Percentiles rank a stretch among this genome's conserved stretches.
Conservation (phyloP, 202 grass and related monocot genomes). For the Dendrocalamus latiflorus region DNA sequence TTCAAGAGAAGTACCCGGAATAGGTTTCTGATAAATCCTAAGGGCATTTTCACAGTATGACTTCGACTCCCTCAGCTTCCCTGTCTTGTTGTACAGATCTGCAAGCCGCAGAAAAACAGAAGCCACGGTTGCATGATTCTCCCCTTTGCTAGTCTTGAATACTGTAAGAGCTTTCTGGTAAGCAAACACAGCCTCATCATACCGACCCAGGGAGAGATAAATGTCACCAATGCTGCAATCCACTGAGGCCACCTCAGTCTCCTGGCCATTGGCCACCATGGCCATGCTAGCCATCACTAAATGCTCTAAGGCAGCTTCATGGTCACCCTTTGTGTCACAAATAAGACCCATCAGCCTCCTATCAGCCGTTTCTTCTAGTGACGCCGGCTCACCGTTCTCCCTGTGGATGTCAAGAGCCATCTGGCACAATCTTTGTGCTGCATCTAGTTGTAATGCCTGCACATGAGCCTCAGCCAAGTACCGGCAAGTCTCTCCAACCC, state of each 20-base stretch:
- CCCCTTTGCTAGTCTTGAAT: conserved; percentile 93
- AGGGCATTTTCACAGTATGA: conserved; percentile 98
- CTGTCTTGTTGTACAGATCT: conserved; percentile 93
- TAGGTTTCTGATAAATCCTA: conserved; percentile 91
- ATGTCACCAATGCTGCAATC: conserved; percentile 99
- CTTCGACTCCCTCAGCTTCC: conserved; percentile 92
- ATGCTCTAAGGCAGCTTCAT: conserved; percentile 91
- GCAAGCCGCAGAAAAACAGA: conserved; percentile 94
- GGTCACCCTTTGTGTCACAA: conserved; percentile 85
- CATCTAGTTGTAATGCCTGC: conserved; percentile 84
- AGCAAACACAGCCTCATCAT: conserved; percentile 92
- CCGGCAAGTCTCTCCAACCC: conserved; percentile 89
- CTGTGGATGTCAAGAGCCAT: conserved; percentile 84
- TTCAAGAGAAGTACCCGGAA: conserved; percentile 91
- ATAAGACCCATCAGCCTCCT: conserved; percentile 95
- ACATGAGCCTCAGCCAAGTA: conserved; percentile 96
- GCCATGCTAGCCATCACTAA: conserved; percentile 81
- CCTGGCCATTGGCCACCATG: conserved; percentile 88
- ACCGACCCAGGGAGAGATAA: conserved; percentile 85
- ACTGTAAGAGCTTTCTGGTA: conserved; percentile 93
- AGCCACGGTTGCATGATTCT: conserved; percentile 88
- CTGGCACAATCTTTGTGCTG: conserved; percentile 77
- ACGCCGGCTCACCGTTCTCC: conserved; percentile 59
- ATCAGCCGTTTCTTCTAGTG: conserved; percentile 89
- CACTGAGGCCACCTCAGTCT: conserved; percentile 86